A percentile compares a stretch with the other conserved stretches of the same genome.
Evolutionary conservation across 306 rosid genomes (phyloP).

Genomic region (Datisca glomerata): DNA sequence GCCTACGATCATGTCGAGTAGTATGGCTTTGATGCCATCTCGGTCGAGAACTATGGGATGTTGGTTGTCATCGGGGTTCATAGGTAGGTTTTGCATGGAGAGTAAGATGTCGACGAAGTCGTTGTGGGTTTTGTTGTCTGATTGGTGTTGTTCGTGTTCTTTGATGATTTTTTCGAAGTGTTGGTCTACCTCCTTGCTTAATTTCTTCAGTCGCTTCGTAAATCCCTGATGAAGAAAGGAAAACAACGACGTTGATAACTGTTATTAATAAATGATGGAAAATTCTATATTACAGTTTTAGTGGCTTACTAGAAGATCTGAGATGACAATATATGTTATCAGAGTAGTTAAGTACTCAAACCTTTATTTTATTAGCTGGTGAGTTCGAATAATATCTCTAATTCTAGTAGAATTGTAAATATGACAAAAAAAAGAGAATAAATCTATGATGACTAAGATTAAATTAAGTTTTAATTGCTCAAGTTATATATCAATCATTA

Average conservation of each 20-base stretch:
- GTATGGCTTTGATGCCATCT: conserved; percentile 25
- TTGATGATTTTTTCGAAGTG: conserved; percentile 13
- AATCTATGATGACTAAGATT: too few species aligned
- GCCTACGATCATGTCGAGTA: conserved; percentile 17
- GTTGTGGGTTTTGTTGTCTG: not conserved
- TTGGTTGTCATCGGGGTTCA: not conserved
- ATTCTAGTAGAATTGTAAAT: too few species aligned
- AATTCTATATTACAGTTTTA: too few species aligned
- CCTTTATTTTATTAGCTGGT: too few species aligned
- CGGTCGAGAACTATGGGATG: conserved; percentile 1
- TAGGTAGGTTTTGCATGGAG: conserved; percentile 1
- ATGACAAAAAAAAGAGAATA: too few species aligned
- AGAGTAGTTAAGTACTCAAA: too few species aligned
- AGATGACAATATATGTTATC: too few species aligned
- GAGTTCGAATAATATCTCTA: too few species aligned
- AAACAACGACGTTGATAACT: not conserved
- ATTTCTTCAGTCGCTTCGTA: conserved; percentile 2
- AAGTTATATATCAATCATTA: too few species aligned
- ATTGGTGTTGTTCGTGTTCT: conserved; percentile 13
- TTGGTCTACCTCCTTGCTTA: conserved; percentile 1
- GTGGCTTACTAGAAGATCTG: too few species aligned
- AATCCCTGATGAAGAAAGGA: conserved; percentile 15
- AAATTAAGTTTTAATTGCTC: too few species aligned
- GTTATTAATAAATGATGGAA: too few species aligned
- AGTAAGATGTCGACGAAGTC: conserved; percentile 22